These are phyloP conservation scores for Monosporascus sp. DNA, from an alignment of 2,329 filamentous ascomycete species.

Conservation along the genomic window DNA sequence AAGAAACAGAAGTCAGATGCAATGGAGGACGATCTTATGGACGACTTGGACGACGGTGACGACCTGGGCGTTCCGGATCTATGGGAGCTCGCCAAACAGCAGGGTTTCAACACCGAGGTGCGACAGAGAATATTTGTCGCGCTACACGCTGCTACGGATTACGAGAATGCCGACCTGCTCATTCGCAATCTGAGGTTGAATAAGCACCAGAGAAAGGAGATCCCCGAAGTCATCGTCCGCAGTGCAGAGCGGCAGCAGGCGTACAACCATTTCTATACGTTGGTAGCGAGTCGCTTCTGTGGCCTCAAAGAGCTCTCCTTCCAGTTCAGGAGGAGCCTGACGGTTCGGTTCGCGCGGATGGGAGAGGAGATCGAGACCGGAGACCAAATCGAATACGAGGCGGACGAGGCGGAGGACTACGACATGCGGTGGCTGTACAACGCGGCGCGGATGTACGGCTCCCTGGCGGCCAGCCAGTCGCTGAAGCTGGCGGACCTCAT, in stretches of 20 bases:
- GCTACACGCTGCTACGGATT: constrained; percentile 79
- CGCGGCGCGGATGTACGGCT: constrained; percentile 49
- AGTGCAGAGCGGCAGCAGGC: constrained; percentile 76
- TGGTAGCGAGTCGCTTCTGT: constrained; percentile 76
- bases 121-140: constrained; percentile 89
- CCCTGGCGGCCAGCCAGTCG: constrained; percentile 40
- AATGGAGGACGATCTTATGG: constrained; percentile 25
- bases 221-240: constrained; percentile 81
- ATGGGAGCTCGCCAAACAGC: constrained; percentile 65
- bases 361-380: constrained; percentile 61
- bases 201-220: constrained; percentile 77
- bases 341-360: constrained; percentile 78
- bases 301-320: constrained; percentile 69
- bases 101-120: constrained; percentile 82
- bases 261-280: constrained; percentile 91
- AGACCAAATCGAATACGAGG: constrained; percentile 58
- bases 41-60: constrained; percentile 23
- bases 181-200: constrained; percentile 80
- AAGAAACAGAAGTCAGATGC: constrained; percentile 22
- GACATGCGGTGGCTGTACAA: constrained; percentile 48
- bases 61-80: constrained; percentile 62
- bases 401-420: constrained; percentile 47
- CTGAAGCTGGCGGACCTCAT: constrained; percentile 42
- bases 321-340: constrained; percentile 81
- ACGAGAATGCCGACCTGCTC: constrained; percentile 74